Conservation (phyloP, 1,284 basidiomycete species). For the Pulveroboletus sp. region DNA sequence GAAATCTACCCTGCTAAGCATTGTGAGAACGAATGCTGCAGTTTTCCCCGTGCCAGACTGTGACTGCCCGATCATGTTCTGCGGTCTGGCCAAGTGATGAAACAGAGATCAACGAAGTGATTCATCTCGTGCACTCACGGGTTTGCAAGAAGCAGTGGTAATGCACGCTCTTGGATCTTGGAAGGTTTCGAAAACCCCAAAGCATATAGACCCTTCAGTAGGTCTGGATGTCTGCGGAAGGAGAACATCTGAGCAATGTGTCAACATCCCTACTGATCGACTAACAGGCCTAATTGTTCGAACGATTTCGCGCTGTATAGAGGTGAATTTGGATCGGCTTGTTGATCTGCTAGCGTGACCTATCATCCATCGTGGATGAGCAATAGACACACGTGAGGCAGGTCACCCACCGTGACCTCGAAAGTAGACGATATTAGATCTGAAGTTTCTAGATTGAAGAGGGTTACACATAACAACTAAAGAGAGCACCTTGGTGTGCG, state of each 20-base stretch:
- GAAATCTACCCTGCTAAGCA: slow-evolving; percentile 94
- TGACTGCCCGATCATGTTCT: slow-evolving; percentile 99
- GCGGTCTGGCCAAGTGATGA: slow-evolving; percentile 59
- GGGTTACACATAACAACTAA: not conserved
- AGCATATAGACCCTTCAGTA: slow-evolving; percentile 95
- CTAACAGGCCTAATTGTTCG: slow-evolving; percentile 90
- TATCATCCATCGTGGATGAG: slow-evolving; percentile 38
- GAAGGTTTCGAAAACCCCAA: slow-evolving; percentile 98
- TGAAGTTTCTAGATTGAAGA: slow-evolving; percentile 31
- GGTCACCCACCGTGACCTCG: slow-evolving; percentile 64
- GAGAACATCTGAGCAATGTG: slow-evolving; percentile 3
- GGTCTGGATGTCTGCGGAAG: slow-evolving; percentile 71
- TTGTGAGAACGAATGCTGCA: slow-evolving; percentile 96
- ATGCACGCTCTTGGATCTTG: slow-evolving; percentile 97
- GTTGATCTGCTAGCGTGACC: slow-evolving; percentile 98
- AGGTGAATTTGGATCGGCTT: slow-evolving; percentile 94
- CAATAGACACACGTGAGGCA: not conserved
- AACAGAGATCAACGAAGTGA: not conserved
- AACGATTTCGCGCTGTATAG: slow-evolving; percentile 94
- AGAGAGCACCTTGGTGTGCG: slow-evolving; percentile 5
- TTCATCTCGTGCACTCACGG: slow-evolving; percentile 60
- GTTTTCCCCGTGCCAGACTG: slow-evolving; percentile 99
- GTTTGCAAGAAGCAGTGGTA: slow-evolving; percentile 88
- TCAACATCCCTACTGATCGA: slow-evolving; percentile 22
- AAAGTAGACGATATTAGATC: slow-evolving; percentile 75